Conservation (phyloP, 495 filamentous ascomycete species). For the Immersiella caudata region DNA sequence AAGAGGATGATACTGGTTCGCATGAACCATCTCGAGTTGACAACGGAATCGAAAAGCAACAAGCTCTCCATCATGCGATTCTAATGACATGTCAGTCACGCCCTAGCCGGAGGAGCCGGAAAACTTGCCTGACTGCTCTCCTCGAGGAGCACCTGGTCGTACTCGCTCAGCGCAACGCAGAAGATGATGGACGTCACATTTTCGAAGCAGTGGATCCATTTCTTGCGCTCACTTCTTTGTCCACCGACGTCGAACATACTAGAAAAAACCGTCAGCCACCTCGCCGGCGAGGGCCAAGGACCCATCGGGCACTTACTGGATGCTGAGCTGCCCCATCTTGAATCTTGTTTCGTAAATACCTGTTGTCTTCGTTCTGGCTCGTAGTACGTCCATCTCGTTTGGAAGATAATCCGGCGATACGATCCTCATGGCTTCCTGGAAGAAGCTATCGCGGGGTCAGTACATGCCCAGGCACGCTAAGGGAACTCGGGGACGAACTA, state of each 20-base stretch:
- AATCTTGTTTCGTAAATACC: constrained; percentile 99
- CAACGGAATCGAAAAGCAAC: constrained; percentile 97
- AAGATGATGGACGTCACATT: constrained; percentile 99
- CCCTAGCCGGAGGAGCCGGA: neutral
- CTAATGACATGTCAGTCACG: constrained; percentile 47
- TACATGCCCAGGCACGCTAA: neutral
- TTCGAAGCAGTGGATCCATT: constrained; percentile 99
- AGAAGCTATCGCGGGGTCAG: constrained; percentile 67
- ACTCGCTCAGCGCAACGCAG: constrained; percentile 97
- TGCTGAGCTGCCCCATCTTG: constrained; percentile 96
- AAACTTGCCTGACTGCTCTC: constrained; percentile 87
- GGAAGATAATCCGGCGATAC: constrained; percentile 83
- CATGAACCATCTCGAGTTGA: constrained; percentile 99
- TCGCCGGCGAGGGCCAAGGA: constrained; percentile 11
- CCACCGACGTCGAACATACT: constrained; percentile 99
- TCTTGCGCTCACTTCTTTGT: constrained; percentile 95
- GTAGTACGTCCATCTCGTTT: constrained; percentile 87
- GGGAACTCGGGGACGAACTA: constrained; percentile 67
- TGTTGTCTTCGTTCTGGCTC: constrained; percentile 97
- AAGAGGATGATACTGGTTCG: constrained; percentile 97
- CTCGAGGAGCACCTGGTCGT: constrained; percentile 94
- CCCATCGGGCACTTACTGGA: constrained; percentile 71
- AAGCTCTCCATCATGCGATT: constrained; percentile 99
- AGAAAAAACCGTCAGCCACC: constrained; percentile 28
- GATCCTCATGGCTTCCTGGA: constrained; percentile 89